Evolutionary conservation across 2,329 filamentous ascomycete genomes (phyloP).

Genomic region (Fonsecaea erecta): DNA sequence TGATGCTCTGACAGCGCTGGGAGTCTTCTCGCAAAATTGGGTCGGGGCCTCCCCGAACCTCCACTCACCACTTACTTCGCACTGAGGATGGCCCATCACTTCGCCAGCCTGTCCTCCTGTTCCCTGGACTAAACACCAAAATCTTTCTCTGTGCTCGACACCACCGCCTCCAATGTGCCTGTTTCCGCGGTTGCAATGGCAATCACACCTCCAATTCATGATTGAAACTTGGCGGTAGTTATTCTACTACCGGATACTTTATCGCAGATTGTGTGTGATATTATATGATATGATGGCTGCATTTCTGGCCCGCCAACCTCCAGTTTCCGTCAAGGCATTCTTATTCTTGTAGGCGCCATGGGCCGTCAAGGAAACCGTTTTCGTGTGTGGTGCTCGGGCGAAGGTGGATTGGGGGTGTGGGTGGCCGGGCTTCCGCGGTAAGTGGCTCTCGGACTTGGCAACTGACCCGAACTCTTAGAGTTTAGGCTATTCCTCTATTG

Average conservation of each 20-base stretch:
- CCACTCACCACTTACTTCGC: not conserved
- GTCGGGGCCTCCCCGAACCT: constrained; percentile 1
- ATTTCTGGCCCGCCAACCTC: not conserved
- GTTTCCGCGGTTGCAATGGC: not conserved
- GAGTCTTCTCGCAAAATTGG: not conserved
- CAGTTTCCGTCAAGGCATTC: not conserved
- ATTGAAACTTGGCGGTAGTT: not conserved
- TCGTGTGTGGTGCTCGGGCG: not conserved
- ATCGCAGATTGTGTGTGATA: not conserved
- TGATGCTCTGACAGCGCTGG: not conserved
- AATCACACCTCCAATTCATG: not conserved
- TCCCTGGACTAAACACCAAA: not conserved
- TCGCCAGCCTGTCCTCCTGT: not conserved
- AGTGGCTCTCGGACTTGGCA: constrained; percentile 4
- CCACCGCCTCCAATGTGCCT: not conserved
- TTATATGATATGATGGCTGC: not conserved
- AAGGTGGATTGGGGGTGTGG: not conserved
- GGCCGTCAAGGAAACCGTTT: not conserved
- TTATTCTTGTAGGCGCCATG: not conserved
- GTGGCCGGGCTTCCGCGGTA: constrained; percentile 5
- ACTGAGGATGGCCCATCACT: not conserved
- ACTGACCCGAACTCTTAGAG: constrained; percentile 8
- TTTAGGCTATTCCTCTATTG: constrained; percentile 10
- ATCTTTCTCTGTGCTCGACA: not conserved
- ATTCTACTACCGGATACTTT: not conserved